Evolutionary conservation across 78 protist species (phyloP), one percentile per base, ranked within the genome.

Genomic region (Trichosphaerium sp.): DNA sequence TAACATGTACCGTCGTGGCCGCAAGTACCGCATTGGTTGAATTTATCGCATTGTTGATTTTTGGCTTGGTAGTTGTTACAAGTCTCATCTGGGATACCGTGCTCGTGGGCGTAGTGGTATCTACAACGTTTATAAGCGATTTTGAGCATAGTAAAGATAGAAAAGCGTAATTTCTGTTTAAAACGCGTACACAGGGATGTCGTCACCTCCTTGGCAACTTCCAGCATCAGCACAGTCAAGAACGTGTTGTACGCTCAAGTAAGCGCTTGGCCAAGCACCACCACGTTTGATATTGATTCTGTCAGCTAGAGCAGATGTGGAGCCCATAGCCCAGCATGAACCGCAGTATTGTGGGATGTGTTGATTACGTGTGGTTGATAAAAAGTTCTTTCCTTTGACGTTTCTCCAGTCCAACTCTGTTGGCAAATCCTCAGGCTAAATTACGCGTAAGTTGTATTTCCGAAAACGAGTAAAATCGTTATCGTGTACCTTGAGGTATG

Each of bases 381-480:
- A 23, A 41, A 34, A 63, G 51, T 63, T 63, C 57, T 47, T 63
- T 8, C 68, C 68, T 47, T 63, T 42, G 26, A 63, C n/a, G 60
- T 63, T 15, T 4, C 60, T 21, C 68, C 68, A 63, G 68, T 38
- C 23, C 41, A 57, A 77, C 23, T 38, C 1, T 21, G 38, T 34
- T 18, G 83, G 83, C 8, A 77, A 5, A 41, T 58, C 74, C 0
- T 61, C 69, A n/a, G n/a, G n/a, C n/a, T n/a, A n/a, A n/a, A n/a
- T n/a, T n/a, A n/a, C n/a, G n/a, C n/a, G n/a, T n/a, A n/a, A n/a
- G n/a, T n/a, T n/a, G n/a, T n/a, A n/a, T n/a, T n/a, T n/a, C n/a
- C n/a, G n/a, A n/a, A n/a, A n/a, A n/a, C n/a, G n/a, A n/a, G n/a
- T n/a, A n/a, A n/a, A n/a, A n/a, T n/a, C n/a, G n/a, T n/a, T n/a